Evolutionary conservation across 2,329 filamentous ascomycete genomes (phyloP), one percentile per base, ranked within the genome.

Genomic region (Teratosphaeria destructans): DNA sequence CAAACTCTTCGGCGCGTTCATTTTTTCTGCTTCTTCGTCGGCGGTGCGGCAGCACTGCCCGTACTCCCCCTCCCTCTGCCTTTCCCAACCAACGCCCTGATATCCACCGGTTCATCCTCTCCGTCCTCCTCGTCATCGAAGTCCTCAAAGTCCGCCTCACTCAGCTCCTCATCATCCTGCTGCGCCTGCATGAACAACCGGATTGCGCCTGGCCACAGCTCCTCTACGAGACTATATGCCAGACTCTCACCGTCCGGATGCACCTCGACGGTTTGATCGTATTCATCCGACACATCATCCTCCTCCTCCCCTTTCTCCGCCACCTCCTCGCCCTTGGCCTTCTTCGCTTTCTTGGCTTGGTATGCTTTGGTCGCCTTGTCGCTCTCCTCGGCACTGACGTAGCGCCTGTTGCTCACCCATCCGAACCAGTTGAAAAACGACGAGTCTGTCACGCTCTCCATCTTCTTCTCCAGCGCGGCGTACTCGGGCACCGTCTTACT

Each of bases 401-500:
- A 83, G 64, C 83, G 64, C 85, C 89, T 63, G 81, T 84, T 72
- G 12, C 75, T 77, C 19, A 79, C 75, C 78, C 86, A 96, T 58
- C 87, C 89, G 73, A 96, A 96, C 82, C 87, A 94, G 60, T 85
- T 84, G 72, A 96, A 96, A 81, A 96, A 96, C 76, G 87, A 91
- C 56, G 81, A 85, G 43, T 54, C 74, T 68, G 59, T 77, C 71
- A 62, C 70, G 2, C 69, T 69, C 59, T 81, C 79, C 34, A 84
- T 75, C 73, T 81, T 79, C 67, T 78, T 74, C 52, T 77, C 75
- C 58, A 87, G 72, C 52, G 77, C 75, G 69, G 81, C 78, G 71
- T 81, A 84, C 64, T 81, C 79, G 5, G 79, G 76, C 55, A 84
- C 71, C 58, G 83, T 77, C 61, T 72, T 76, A 61, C 72, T 71